phyloP scores from a whole-genome alignment of 768 basidiomycete genomes.

The Asterophora lycoperdoides region DNA sequence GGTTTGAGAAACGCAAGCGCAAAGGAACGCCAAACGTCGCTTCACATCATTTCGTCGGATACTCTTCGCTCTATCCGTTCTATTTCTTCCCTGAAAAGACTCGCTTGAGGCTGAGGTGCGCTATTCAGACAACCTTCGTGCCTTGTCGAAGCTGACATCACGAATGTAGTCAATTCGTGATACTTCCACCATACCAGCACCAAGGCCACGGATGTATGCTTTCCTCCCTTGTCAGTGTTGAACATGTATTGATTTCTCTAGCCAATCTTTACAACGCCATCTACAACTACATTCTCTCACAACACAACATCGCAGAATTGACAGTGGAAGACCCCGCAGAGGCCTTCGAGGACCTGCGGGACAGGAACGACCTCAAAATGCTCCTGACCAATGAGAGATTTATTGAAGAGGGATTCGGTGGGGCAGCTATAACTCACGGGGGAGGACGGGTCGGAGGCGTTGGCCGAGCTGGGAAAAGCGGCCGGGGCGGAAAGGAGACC shows the following conservation, averaged over 20 bases:
- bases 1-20: constrained; percentile 81
- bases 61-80: constrained; percentile 92
- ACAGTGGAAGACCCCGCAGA: constrained; percentile 98
- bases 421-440: constrained; percentile 39
- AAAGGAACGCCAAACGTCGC: constrained; percentile 40
- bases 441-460: constrained; percentile 47
- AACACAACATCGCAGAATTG: constrained; percentile 76
- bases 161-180: constrained; percentile 79
- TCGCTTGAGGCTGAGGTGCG: constrained; percentile 80
- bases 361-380: constrained; percentile 85
- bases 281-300: constrained; percentile 68
- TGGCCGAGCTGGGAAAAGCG: constrained; percentile 39
- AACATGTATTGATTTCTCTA: constrained; percentile 25
- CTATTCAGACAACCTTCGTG: neutral
- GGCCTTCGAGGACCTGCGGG: constrained; percentile 93
- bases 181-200: constrained; percentile 85
- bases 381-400: constrained; percentile 62
- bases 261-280: constrained; percentile 86
- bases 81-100: constrained; percentile 92
- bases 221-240: neutral
- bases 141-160: constrained; percentile 7
- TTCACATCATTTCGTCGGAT: constrained; percentile 91
- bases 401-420: constrained; percentile 66
- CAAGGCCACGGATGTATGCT: constrained; percentile 85
- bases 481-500: constrained; percentile 23